Base-by-base conservation (phyloP, 257 asterid genomes). In the Primulina huaijiensis region DNA sequence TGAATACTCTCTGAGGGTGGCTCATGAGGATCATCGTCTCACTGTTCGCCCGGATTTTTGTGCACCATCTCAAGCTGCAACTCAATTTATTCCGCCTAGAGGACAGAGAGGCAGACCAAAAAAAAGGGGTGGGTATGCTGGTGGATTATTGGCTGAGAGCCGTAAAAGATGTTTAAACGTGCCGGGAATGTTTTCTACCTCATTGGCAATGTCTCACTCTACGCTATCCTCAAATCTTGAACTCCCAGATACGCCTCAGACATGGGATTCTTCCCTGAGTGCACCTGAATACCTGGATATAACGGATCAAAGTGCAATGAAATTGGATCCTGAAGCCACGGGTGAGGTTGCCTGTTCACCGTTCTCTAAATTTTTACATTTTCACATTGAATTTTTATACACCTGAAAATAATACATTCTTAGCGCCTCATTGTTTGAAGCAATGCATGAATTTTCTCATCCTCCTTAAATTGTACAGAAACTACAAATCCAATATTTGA, bases 11-110 rank as follows among this genome's bases (percentile, higher is more conserved):
- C 59, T 89, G 64, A 79, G 84, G 67, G 82, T 86, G 55, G 87
- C 96, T 75, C 88, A 78, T 40, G 94, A 89, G 79, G 87, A 79
- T 74, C 86, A 86, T 65, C 91, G 87, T 33, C 85, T 88, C 35
- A 35, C 78, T 29, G 37, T 81, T 19, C 81, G 74, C 11, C 83
- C 87, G 6, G 92, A 84, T 58, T 34, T 77, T 46, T 60, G 74
- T 31, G 69, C 87, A 67, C 77, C 87, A 8, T 65, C 83, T 58
- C 82, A 73, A 6, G 74, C 76, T 7, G 73, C 75, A 60, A 77
- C 84, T 63, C 75, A 78, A 10, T 72, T 73, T 67, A 66, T 75
- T 38, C 80, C 79, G 1, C 84, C 89, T 43, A 88, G 78, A 83
- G 79, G 37, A 46, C 90, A 82, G 78, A 78, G 94, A 67, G 90